Evolutionary conservation across 2,329 filamentous ascomycete genomes (phyloP), one percentile per base, ranked within the genome.

Genomic region (Furcasterigmium furcatum): DNA sequence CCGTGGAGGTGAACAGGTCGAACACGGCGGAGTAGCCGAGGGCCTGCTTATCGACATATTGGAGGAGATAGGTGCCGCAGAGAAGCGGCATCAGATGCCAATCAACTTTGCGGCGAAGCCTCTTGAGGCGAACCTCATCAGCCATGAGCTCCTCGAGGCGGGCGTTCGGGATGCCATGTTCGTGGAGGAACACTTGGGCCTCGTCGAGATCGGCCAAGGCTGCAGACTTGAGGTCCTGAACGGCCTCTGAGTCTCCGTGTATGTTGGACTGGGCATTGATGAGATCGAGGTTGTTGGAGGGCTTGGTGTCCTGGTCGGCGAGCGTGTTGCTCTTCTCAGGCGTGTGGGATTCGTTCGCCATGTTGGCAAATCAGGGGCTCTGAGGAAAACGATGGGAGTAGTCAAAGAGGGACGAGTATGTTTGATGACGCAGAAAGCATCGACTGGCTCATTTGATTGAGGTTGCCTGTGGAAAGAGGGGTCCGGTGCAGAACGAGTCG

Each of bases 21-120:
- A 50, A 47, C 4, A 50, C 45, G 22, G 48, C 42, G 25, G 34
- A 39, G 20, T 47, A 50, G n/a, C 48, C 47, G 5, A 50, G 34
- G 3, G 34, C 34, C 34, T 36, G 34, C 34, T 50, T 50, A 29
- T 47, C 45, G 41, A 50, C 45, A 30, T 45, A 47, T 13, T 50
- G 48, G 20, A 50, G 19, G 6, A 50, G 35, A 13, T 50, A 47
- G 0, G 73, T 77, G 1, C 69, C 67, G 30, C 67, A 68, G 3
- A 82, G 67, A 6, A 80, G 62, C 1, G 77, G 78, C 49, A 80
- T 64, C 9, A 81, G 52, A 0, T 70, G 55, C 46, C 70, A 61
- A 47, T 80, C 77, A 38, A 81, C 71, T 45, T 72, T 74, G 14
- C 68, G 63, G 21, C 68, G 60, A 7, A 68, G 55, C 10, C 53